Evolutionary conservation across 2,329 filamentous ascomycete species (phyloP).

Genomic region (Aspergillus hortae): DNA sequence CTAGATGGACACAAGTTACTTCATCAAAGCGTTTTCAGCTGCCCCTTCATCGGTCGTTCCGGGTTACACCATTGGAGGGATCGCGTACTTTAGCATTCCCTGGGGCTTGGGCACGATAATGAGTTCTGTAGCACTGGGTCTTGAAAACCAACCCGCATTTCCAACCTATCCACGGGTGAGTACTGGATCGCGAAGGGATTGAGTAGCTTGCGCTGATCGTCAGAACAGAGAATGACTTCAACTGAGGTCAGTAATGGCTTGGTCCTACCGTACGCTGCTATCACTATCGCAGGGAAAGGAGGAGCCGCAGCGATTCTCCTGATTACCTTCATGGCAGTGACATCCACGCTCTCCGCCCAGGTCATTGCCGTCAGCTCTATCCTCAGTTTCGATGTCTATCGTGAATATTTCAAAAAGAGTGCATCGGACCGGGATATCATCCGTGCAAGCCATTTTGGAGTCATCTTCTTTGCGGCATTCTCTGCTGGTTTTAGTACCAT

Average conservation of each 20-base stretch:
- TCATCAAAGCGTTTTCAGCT: slow-evolving; percentile 52
- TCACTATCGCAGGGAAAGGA: slow-evolving; percentile 37
- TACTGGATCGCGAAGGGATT: background rate
- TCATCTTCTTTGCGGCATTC: slow-evolving; percentile 52
- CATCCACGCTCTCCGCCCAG: slow-evolving; percentile 50
- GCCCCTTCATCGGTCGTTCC: slow-evolving; percentile 48
- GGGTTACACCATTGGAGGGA: slow-evolving; percentile 51
- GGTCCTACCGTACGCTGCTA: slow-evolving; percentile 38
- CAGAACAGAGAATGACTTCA: slow-evolving; percentile 32
- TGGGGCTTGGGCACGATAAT: slow-evolving; percentile 53
- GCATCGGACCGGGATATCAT: slow-evolving; percentile 51
- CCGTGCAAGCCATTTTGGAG: slow-evolving; percentile 51
- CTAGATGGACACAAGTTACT: slow-evolving; percentile 52
- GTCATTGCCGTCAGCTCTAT: slow-evolving; percentile 54
- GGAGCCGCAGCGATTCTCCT: slow-evolving; percentile 36
- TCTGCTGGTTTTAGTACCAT: slow-evolving; percentile 52
- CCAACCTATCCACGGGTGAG: slow-evolving; percentile 51
- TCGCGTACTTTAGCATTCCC: slow-evolving; percentile 54
- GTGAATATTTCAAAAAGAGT: slow-evolving; percentile 46
- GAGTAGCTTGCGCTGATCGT: too few species aligned
- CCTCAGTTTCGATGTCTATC: slow-evolving; percentile 54
- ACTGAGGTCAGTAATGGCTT: slow-evolving; percentile 35
- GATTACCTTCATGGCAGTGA: slow-evolving; percentile 42
- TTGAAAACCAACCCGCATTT: slow-evolving; percentile 49
- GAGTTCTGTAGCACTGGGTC: slow-evolving; percentile 46